A percentile compares a stretch with the other conserved stretches of the same genome.
Conservation (phyloP, 768 basidiomycete species). For the Podaxis sp. region DNA sequence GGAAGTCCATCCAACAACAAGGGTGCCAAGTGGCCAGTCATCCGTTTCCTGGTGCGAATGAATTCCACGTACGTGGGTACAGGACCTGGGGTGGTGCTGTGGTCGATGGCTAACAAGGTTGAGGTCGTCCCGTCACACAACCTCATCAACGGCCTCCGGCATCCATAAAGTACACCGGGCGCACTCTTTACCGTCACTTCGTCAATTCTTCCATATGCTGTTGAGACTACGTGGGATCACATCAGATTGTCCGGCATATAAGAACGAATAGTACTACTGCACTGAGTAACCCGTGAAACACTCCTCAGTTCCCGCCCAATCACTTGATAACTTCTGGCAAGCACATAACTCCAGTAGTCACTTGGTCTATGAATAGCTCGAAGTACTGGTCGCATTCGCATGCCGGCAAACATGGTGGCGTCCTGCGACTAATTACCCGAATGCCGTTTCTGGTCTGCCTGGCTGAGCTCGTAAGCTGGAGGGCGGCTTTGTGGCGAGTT, state of each 20-base stretch:
- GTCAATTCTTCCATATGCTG: constrained; percentile 6
- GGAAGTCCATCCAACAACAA: neutral
- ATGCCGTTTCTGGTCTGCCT: neutral
- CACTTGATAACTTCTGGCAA: neutral
- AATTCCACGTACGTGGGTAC: neutral
- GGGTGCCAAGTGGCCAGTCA: neutral
- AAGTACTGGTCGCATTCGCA: neutral
- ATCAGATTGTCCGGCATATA: neutral
- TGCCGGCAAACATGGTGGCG: neutral
- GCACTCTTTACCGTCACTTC: neutral
- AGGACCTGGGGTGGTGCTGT: neutral
- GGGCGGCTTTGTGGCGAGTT: too few relatives aligned
- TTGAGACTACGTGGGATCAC: neutral
- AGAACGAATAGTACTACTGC: neutral
- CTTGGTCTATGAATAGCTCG: neutral
- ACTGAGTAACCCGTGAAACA: neutral
- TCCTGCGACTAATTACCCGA: neutral
- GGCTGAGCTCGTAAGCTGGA: neutral
- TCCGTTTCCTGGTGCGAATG: neutral
- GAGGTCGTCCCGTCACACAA: neutral
- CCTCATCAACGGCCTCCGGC: neutral
- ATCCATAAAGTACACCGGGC: constrained; percentile 3
- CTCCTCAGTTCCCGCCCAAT: neutral
- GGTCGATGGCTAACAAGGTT: neutral
- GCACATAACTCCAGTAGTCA: neutral